Evolutionary conservation across 495 filamentous ascomycete genomes (phyloP).

Genomic region (Neurospora sublineolata): DNA sequence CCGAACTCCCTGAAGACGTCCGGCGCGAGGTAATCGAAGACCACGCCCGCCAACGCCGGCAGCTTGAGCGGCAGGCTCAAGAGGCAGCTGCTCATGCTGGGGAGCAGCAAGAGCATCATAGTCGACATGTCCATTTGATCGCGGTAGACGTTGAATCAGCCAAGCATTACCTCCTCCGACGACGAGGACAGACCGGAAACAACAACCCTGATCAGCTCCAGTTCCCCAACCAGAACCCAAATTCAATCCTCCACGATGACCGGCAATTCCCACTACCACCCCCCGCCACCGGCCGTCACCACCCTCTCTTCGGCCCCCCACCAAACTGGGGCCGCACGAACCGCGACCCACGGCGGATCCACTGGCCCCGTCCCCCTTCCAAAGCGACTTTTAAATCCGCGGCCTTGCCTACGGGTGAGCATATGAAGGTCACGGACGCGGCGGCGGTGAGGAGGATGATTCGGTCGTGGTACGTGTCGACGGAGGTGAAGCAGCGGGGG

Average conservation of each 20-base stretch:
- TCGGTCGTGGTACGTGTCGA: conserved; percentile 54
- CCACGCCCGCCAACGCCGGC: conserved; percentile 40
- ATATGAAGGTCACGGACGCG: background rate
- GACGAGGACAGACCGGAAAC: background rate
- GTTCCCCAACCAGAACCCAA: background rate
- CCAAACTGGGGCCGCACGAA: background rate
- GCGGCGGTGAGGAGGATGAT: conserved; percentile 32
- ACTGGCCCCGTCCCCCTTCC: background rate
- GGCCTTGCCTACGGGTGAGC: background rate
- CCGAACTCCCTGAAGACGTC: conserved; percentile 71
- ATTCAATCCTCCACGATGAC: background rate
- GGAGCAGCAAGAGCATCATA: background rate
- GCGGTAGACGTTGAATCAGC: background rate
- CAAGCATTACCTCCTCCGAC: background rate
- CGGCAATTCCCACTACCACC: conserved; percentile 7
- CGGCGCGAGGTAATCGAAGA: conserved; percentile 66
- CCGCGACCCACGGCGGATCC: background rate
- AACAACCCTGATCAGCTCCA: background rate
- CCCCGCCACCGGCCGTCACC: background rate
- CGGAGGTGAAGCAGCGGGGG: conserved; percentile 42
- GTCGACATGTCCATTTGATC: background rate
- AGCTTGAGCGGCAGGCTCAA: conserved; percentile 28
- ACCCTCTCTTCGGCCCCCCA: conserved; percentile 1
- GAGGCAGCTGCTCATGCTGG: background rate
- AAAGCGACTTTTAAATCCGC: background rate